These are phyloP conservation scores for Trichosanthes truncata DNA, from an alignment of 306 rosid genomes.

Conservation along the genomic window DNA sequence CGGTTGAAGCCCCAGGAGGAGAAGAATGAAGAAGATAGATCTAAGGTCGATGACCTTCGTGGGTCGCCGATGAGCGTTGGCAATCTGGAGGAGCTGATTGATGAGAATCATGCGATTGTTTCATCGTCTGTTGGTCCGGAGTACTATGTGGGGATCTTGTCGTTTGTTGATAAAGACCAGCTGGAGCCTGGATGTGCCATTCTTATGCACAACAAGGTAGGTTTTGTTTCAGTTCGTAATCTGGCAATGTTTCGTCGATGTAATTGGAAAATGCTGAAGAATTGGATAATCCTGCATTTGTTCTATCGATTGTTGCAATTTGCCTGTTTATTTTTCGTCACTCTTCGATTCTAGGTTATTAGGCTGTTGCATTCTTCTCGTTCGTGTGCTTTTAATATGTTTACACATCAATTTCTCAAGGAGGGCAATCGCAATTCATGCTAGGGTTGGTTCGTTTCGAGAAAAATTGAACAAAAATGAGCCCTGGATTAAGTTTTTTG, in stretches of 20 bases:
- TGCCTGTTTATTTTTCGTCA: not conserved
- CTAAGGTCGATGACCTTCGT: constrained; percentile 92
- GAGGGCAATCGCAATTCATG: not conserved
- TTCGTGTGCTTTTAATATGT: not conserved
- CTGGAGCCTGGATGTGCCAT: constrained; percentile 95
- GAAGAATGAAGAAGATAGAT: constrained; percentile 92
- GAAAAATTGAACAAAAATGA: not conserved
- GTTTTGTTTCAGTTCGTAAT: not conserved
- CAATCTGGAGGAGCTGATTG: constrained; percentile 80
- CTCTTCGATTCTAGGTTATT: not conserved
- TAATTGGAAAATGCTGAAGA: not conserved
- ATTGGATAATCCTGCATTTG: not conserved
- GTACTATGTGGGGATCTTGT: constrained; percentile 83
- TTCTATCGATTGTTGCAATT: not conserved
- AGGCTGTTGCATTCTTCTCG: not conserved
- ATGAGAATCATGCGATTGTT: constrained; percentile 93
- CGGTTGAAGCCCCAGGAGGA: constrained; percentile 95
- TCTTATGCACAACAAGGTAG: constrained; percentile 94
- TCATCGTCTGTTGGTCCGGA: constrained; percentile 97
- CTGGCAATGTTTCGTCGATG: not conserved
- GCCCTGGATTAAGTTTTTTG: not conserved
- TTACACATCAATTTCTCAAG: not conserved
- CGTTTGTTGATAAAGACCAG: constrained; percentile 95
- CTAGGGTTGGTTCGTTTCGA: not conserved
- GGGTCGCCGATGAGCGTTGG: constrained; percentile 99